A percentile compares a stretch with the other conserved stretches of the same genome.
phyloP scores from a whole-genome alignment of 352 stramenopile species.

The Phytopythium litorale region DNA sequence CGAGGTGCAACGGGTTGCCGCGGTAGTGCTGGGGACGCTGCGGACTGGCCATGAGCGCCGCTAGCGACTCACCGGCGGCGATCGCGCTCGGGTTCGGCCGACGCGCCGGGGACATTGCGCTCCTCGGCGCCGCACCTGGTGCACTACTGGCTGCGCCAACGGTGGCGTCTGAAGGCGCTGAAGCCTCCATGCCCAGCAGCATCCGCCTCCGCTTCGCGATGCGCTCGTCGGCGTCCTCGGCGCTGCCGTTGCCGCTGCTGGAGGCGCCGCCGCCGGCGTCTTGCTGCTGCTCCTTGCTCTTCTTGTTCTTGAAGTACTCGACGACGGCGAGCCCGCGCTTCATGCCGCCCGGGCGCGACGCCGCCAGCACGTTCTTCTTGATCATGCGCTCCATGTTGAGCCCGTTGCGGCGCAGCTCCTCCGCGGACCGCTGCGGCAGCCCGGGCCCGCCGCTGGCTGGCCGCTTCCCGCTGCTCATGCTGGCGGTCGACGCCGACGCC shows the following conservation, averaged over 20 bases:
- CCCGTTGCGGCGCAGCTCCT: slow-evolving; percentile 54
- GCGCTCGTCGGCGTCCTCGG: slow-evolving; percentile 16
- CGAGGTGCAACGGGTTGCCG: slow-evolving; percentile 18
- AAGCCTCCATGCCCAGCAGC: neutral
- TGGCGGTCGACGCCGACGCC: neutral
- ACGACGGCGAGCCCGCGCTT: slow-evolving; percentile 73
- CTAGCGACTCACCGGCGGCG: neutral
- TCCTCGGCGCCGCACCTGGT: slow-evolving; percentile 10
- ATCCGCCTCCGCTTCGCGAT: slow-evolving; percentile 21
- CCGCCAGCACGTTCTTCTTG: slow-evolving; percentile 69
- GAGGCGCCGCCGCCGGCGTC: neutral
- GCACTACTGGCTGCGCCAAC: neutral
- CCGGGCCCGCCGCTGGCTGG: neutral
- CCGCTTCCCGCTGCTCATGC: slow-evolving; percentile 12
- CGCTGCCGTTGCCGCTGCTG: slow-evolving; percentile 1
- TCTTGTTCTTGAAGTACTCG: slow-evolving; percentile 72
- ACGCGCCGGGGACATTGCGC: slow-evolving; percentile 19
- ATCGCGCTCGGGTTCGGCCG: neutral
- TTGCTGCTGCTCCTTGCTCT: slow-evolving; percentile 27
- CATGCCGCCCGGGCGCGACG: slow-evolving; percentile 39
- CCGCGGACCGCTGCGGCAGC: slow-evolving; percentile 16
- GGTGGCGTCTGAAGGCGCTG: neutral
- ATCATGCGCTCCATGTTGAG: slow-evolving; percentile 88
- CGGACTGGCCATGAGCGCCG: slow-evolving; percentile 17
- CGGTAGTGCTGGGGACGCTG: slow-evolving; percentile 12